Percentiles rank a stretch among this genome's conserved stretches.
These are phyloP conservation scores for Hyphodiscus hymeniophilus DNA, from an alignment of 495 filamentous ascomycete species.

Conservation along the genomic window DNA sequence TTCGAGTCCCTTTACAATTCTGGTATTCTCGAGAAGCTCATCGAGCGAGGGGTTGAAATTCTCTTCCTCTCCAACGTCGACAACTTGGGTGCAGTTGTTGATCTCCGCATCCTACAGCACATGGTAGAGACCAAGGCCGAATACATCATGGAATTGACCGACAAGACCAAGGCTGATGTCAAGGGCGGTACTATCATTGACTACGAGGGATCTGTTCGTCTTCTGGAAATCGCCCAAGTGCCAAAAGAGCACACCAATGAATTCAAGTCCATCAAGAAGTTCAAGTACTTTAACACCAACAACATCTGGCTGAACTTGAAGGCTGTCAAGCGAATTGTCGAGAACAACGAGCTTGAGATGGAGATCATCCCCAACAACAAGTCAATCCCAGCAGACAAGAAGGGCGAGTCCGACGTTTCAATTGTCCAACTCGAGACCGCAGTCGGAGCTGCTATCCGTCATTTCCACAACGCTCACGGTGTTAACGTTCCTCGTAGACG, in stretches of 20 bases:
- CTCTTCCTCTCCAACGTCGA: slow-evolving; percentile 99
- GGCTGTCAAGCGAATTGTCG: slow-evolving; percentile 96
- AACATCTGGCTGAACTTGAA: slow-evolving; percentile 99
- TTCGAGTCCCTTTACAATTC: slow-evolving; percentile 99
- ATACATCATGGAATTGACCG: slow-evolving; percentile 99
- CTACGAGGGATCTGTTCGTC: slow-evolving; percentile 90
- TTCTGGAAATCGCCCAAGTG: slow-evolving; percentile 99
- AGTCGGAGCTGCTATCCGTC: slow-evolving; percentile 95
- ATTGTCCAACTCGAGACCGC: slow-evolving; percentile 98
- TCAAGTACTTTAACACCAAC: slow-evolving; percentile 99
- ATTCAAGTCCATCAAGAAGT: slow-evolving; percentile 99
- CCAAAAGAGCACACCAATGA: slow-evolving; percentile 99
- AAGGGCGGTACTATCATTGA: slow-evolving; percentile 99
- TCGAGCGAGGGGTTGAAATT: slow-evolving; percentile 90
- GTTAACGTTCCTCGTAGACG: slow-evolving; percentile 97
- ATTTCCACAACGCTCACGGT: slow-evolving; percentile 97
- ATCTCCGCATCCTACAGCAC: slow-evolving; percentile 96
- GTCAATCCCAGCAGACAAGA: slow-evolving; percentile 96
- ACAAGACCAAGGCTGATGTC: slow-evolving; percentile 99
- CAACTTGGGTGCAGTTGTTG: slow-evolving; percentile 96
- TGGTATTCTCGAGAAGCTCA: slow-evolving; percentile 91
- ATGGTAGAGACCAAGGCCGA: slow-evolving; percentile 94
- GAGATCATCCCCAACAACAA: slow-evolving; percentile 99
- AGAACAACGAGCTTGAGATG: slow-evolving; percentile 97
- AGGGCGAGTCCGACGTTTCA: slow-evolving; percentile 95